Base-by-base conservation (phyloP, 202 grass and related monocot species). In the Zoysia matrella region DNA sequence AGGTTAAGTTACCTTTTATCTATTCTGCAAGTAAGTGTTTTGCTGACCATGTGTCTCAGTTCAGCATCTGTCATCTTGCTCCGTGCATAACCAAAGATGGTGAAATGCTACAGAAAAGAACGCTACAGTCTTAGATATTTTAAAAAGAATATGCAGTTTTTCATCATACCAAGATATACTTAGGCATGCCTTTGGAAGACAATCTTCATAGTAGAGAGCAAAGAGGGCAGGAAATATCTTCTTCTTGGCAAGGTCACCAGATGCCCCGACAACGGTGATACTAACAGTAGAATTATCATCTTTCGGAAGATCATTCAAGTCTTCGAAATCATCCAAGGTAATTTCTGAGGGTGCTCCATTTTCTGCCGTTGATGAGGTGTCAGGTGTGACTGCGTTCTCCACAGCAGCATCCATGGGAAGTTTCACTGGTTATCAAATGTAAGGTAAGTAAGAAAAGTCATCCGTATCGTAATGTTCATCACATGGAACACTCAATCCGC, bases 151-250 rank as follows among this genome's bases (percentile, higher is more conserved):
- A 9, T 65, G 66, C 50, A 60, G 61, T 61, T 4, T 22, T 41
- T 30, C 46, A 77, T 80, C 5, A 22, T 52, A 51, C 72, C 3
- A 8, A 63, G 53, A 71, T 44, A 54, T 12, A 69, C 12, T 13
- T 36, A 69, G 2, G 69, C 74, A 69, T 78, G 90, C 95, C 92
- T 95, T 91, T 8, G 95, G 95, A 54, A 98, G 90, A 55, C 92
- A 95, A 12, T 86, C 92, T 89, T 98, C 95, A 39, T 95, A 93
- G 77, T 95, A 98, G 52, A 98, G 92, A 80, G 95, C 95, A 47
- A 98, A 98, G 50, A 98, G 92, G 16, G 92, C 92, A 87, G 95
- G 95, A 64, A 98, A 98, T 80, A 95, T 98, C 88, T 98, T 98
- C 85, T 98, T 98, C 81, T 98, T 98, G 3, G 95, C 95, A 60